Conservation (phyloP, 208 protist genomes). For the Trypanosomatidae sp. region DNA sequence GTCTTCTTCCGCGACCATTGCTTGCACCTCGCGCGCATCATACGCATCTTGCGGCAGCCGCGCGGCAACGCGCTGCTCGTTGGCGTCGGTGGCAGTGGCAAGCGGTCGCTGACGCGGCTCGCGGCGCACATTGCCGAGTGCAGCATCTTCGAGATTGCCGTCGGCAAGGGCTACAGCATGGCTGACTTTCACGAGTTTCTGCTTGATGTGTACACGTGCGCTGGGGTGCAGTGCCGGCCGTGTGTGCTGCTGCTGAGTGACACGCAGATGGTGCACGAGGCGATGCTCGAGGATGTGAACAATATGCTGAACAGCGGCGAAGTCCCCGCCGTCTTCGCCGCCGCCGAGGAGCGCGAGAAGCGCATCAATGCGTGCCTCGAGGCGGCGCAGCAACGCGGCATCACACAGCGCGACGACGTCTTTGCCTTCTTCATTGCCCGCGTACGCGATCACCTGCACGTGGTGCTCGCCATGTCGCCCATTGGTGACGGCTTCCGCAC, state of each 20-base stretch:
- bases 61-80: slow-evolving; percentile 95
- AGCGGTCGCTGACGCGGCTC: slow-evolving; percentile 92
- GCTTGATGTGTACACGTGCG: slow-evolving; percentile 84
- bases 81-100: slow-evolving; percentile 94
- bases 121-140: slow-evolving; percentile 85
- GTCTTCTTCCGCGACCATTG: slow-evolving; percentile 94
- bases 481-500: slow-evolving; percentile 92
- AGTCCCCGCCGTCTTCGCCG: slow-evolving; percentile 94
- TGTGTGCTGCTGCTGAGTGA: slow-evolving; percentile 93
- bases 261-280: slow-evolving; percentile 92
- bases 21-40: slow-evolving; percentile 93
- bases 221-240: slow-evolving; percentile 74
- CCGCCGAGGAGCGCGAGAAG: slow-evolving; percentile 93
- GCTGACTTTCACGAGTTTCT: slow-evolving; percentile 89
- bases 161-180: slow-evolving; percentile 89
- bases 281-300: slow-evolving; percentile 97
- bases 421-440: slow-evolving; percentile 93
- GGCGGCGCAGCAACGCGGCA: slow-evolving; percentile 75
- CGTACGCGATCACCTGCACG: slow-evolving; percentile 93
- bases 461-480: slow-evolving; percentile 95
- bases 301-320: slow-evolving; percentile 97
- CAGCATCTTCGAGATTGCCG: slow-evolving; percentile 85
- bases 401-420: slow-evolving; percentile 85
- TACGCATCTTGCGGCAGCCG: slow-evolving; percentile 93
- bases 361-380: slow-evolving; percentile 88